Evolutionary conservation across 2,329 filamentous ascomycete species (phyloP), one percentile per base, ranked within the genome.

Genomic region (Fusarium oxysporum): DNA sequence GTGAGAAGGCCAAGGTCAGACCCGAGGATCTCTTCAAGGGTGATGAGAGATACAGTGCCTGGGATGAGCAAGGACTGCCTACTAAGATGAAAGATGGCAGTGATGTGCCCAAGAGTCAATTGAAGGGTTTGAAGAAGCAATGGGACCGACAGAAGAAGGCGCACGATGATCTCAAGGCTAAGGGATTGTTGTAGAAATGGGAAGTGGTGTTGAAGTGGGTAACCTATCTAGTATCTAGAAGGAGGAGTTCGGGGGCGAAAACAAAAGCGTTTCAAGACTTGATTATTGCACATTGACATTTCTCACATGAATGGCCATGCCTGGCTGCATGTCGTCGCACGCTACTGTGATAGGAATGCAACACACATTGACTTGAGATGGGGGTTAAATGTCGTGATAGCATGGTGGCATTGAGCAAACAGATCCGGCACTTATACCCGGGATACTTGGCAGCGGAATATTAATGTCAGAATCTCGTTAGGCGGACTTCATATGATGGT

Each of bases 81-180:
- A 92, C 89, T 0, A 93, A 91, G 82, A 90, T 95, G 80, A 91
- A 90, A 70, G 91, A 93, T 37, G 95, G 94, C 0, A 91, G 90
- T 68, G 94, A 97, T 75, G 86, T 98, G 41, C 89, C 93, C 8
- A 97, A 97, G 86, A 92, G 88, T 67, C 89, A 91, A 78, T 79
- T 84, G 56, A 98, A 98, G 87, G 95, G 94, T 85, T 82, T 97
- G 76, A 91, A 87, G 83, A 98, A 98, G 86, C 92, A 94, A 62
- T 97, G 93, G 93, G 93, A 97, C 76, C 91, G 87, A 80, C 96
- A 98, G 85, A 96, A 95, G 87, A 97, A 96, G 87, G 81, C 89
- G 65, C 92, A 95, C 80, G 92, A 95, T 71, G 90, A 91, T 68
- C 71, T 82, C 37, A 82, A 81, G 72, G 79, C 79, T 21, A 82